Evolutionary conservation across 2,329 filamentous ascomycete species (phyloP).

Genomic region (Pyrenophora teres): DNA sequence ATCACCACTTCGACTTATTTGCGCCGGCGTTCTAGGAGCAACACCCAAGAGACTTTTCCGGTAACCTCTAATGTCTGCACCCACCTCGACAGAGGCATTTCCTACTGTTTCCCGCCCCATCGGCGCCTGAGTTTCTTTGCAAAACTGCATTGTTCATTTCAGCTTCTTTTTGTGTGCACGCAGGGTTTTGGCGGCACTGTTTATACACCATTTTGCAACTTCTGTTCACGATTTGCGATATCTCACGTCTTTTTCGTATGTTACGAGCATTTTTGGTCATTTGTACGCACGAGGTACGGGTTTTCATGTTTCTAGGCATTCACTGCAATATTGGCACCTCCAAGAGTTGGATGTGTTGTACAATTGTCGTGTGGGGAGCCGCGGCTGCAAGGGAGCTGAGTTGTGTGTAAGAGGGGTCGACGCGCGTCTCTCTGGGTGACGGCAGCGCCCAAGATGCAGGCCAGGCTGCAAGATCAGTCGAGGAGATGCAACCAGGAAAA

Average conservation of each 20-base stretch:
- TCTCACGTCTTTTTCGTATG: constrained; percentile 37
- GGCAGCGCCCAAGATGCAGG: constrained; percentile 13
- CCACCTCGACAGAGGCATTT: constrained; percentile 29
- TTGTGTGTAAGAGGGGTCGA: constrained; percentile 25
- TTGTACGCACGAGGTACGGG: constrained; percentile 24
- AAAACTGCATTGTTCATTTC: constrained; percentile 27
- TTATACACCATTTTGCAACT: constrained; percentile 41
- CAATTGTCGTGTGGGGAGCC: constrained; percentile 19
- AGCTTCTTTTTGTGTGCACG: constrained; percentile 18
- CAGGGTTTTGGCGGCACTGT: constrained; percentile 28
- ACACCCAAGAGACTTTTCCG: constrained; percentile 31
- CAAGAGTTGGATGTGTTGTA: constrained; percentile 22
- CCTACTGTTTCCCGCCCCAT: constrained; percentile 31
- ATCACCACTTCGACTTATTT: constrained; percentile 30
- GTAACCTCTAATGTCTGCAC: constrained; percentile 45
- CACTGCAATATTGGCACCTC: constrained; percentile 11
- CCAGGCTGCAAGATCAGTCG: constrained; percentile 7
- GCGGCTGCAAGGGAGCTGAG: constrained; percentile 11
- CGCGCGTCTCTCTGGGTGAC: constrained; percentile 21
- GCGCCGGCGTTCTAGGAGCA: constrained; percentile 44
- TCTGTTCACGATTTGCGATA: constrained; percentile 28
- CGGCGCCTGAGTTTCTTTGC: constrained; percentile 14
- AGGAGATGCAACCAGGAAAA: constrained; percentile 21
- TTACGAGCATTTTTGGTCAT: constrained; percentile 30
- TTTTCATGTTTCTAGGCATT: constrained; percentile 20